phyloP scores from a whole-genome alignment of 306 rosid species.

The Ceratonia siliqua region DNA sequence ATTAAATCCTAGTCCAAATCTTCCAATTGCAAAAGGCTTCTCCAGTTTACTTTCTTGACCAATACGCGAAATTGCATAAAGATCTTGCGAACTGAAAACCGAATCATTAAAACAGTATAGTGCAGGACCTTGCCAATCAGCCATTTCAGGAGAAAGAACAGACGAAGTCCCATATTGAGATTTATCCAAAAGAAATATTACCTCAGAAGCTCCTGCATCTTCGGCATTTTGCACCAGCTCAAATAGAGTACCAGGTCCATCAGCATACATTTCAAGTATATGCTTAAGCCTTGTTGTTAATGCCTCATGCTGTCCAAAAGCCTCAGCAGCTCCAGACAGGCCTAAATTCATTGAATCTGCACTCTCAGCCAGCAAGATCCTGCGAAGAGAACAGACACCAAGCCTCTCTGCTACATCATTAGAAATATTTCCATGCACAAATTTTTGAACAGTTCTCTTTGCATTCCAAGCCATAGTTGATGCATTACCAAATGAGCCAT shows the following conservation, averaged over 20 bases:
- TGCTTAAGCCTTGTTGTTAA: constrained; percentile 96
- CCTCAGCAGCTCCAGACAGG: constrained; percentile 95
- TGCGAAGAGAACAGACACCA: constrained; percentile 91
- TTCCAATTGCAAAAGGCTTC: constrained; percentile 95
- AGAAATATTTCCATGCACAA: constrained; percentile 96
- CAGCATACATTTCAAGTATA: constrained; percentile 99
- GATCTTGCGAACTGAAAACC: constrained; percentile 91
- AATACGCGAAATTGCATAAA: constrained; percentile 98
- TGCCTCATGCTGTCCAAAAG: constrained; percentile 99
- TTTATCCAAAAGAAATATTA: constrained; percentile 85
- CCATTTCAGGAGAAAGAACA: constrained; percentile 98
- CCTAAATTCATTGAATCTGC: constrained; percentile 96
- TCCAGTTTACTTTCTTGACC: constrained; percentile 99
- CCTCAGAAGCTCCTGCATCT: constrained; percentile 99
- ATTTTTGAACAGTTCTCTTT: constrained; percentile 70
- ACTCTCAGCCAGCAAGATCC: constrained; percentile 92
- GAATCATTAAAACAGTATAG: constrained; percentile 91
- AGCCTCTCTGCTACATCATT: constrained; percentile 95
- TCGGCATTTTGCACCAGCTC: constrained; percentile 98
- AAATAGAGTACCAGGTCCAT: constrained; percentile 95
- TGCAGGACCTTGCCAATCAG: constrained; percentile 99
- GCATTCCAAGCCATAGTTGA: constrained; percentile 59
- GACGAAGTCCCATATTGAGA: constrained; percentile 95
- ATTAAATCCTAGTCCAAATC: constrained; percentile 98
- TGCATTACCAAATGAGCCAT: constrained; percentile 57